A percentile compares a stretch with the other conserved stretches of the same genome.
These are phyloP conservation scores for Wickerhamomyces xylosicus DNA, from an alignment of 805 yeast species.

Conservation along the genomic window DNA sequence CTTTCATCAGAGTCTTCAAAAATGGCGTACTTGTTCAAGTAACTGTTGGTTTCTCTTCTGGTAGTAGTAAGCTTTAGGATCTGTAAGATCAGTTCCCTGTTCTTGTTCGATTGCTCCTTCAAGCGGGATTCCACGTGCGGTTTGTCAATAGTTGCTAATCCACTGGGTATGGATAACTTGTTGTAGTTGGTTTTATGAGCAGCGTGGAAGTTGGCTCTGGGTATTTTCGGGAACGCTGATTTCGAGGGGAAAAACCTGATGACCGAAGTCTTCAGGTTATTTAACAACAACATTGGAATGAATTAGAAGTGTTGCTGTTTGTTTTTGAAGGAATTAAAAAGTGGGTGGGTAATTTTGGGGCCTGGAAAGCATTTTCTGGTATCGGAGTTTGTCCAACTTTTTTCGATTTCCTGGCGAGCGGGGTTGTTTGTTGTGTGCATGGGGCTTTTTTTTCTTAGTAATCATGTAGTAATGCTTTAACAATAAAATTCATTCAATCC, in stretches of 20 bases:
- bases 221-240: neutral
- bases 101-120: conserved; percentile 27
- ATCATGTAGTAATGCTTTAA: no score
- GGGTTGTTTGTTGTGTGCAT: no score
- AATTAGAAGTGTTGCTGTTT: no score
- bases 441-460: no score
- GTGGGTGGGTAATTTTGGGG: no score
- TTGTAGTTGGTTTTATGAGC: neutral
- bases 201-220: neutral
- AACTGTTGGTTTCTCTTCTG: conserved; percentile 81
- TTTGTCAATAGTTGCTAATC: neutral
- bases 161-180: neutral
- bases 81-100: conserved; percentile 67
- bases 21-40: conserved; percentile 58
- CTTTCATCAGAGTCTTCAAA: conserved; percentile 16
- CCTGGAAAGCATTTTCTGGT: no score
- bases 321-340: no score
- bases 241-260: neutral
- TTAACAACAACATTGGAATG: no score
- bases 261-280: neutral
- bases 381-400: no score
- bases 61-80: conserved; percentile 88
- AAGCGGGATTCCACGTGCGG: conserved; percentile 4
- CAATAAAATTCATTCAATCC: no score
- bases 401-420: no score